Evolutionary conservation across 306 rosid genomes (phyloP).

Genomic region (Boehmeria nivea): DNA sequence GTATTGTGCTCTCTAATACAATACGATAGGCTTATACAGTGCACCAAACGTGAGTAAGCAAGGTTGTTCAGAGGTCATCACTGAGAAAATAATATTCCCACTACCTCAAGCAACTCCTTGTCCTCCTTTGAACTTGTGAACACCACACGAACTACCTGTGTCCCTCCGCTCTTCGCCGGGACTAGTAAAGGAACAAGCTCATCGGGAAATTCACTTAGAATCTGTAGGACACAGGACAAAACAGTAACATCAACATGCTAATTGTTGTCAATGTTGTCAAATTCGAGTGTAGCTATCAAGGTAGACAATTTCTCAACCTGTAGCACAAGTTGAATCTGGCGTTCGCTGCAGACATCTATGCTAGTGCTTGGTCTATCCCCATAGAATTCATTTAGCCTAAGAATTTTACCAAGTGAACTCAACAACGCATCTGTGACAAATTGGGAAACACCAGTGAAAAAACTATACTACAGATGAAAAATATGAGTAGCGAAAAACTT

Average conservation of each 20-base stretch:
- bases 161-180: conserved; percentile 51
- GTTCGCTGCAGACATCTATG: conserved; percentile 78
- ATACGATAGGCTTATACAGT: too few relatives aligned
- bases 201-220: conserved; percentile 52
- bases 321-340: conserved; percentile 63
- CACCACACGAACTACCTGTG: conserved; percentile 51
- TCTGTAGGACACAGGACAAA: conserved; percentile 33
- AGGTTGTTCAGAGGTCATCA: conserved; percentile 2
- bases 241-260: background rate
- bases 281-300: conserved; percentile 4
- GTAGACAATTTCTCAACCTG: conserved; percentile 47
- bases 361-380: conserved; percentile 65
- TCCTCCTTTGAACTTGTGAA: conserved; percentile 68
- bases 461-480: conserved; percentile 6
- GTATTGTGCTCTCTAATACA: too few relatives aligned
- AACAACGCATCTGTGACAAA: conserved; percentile 55
- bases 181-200: conserved; percentile 59
- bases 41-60: background rate
- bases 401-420: conserved; percentile 49
- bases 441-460: background rate
- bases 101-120: conserved; percentile 66
- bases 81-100: background rate
- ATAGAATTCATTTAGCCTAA: conserved; percentile 47
- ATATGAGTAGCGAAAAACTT: background rate
- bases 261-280: background rate